phyloP scores from a whole-genome alignment of 768 basidiomycete species.

The Suillus placidus region DNA sequence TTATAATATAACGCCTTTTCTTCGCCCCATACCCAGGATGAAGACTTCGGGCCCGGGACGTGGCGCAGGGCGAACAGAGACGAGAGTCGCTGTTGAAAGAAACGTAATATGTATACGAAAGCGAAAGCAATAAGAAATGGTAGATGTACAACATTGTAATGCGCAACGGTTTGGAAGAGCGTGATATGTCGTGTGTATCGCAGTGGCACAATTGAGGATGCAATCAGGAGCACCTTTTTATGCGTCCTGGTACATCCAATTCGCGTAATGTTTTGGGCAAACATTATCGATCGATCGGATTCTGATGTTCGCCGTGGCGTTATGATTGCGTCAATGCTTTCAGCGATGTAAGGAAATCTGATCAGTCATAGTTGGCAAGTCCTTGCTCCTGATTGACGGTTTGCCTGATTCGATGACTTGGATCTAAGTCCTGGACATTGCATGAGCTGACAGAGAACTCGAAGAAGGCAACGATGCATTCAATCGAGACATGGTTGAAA shows the following conservation, averaged over 20 bases:
- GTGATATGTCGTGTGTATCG: not conserved
- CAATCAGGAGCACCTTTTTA: slow-evolving; percentile 4
- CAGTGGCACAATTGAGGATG: slow-evolving; percentile 3
- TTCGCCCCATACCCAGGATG: slow-evolving; percentile 62
- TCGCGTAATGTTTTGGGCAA: slow-evolving; percentile 5
- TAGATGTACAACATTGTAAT: slow-evolving; percentile 16
- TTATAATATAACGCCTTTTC: slow-evolving; percentile 57
- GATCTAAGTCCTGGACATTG: slow-evolving; percentile 9
- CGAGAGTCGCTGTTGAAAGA: slow-evolving; percentile 38
- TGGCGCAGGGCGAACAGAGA: slow-evolving; percentile 40
- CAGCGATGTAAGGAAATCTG: slow-evolving; percentile 10
- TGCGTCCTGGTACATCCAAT: slow-evolving; percentile 1
- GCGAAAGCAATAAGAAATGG: slow-evolving; percentile 22
- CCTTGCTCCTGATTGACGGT: slow-evolving; percentile 1
- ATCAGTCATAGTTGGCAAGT: slow-evolving; percentile 7
- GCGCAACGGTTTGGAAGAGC: not conserved
- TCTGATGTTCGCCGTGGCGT: slow-evolving; percentile 12
- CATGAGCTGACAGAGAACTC: slow-evolving; percentile 10
- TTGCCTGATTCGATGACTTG: slow-evolving; percentile 9
- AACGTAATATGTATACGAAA: slow-evolving; percentile 35
- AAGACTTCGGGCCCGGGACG: slow-evolving; percentile 53
- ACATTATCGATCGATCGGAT: slow-evolving; percentile 2
- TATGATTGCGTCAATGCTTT: slow-evolving; percentile 1
- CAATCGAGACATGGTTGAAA: not conserved
- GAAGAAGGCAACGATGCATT: slow-evolving; percentile 8